Evolutionary conservation across 495 filamentous ascomycete genomes (phyloP).

Genomic region (Mycothermus thermophilus): DNA sequence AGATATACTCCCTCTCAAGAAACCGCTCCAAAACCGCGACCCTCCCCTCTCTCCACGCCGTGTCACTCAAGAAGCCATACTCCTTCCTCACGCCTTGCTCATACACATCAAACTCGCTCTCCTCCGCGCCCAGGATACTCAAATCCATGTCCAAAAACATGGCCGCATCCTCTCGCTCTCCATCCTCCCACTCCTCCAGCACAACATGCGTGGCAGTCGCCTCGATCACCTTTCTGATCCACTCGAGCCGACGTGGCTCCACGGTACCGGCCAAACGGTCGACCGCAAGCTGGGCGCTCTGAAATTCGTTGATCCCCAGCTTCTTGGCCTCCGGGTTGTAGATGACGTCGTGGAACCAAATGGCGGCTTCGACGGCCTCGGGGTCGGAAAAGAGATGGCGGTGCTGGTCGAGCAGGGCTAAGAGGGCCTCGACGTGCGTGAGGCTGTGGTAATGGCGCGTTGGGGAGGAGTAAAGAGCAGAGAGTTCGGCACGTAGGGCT

Average conservation of each 20-base stretch:
- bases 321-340: slow-evolving; percentile 4
- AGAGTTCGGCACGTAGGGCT: neutral
- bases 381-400: slow-evolving; percentile 4
- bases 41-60: slow-evolving; percentile 6
- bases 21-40: slow-evolving; percentile 7
- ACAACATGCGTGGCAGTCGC: slow-evolving; percentile 9
- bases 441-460: slow-evolving; percentile 8
- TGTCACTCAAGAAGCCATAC: slow-evolving; percentile 6
- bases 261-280: neutral
- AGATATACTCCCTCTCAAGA: slow-evolving; percentile 5
- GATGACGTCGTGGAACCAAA: slow-evolving; percentile 15
- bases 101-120: slow-evolving; percentile 7
- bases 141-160: slow-evolving; percentile 13
- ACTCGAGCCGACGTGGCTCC: neutral
- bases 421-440: slow-evolving; percentile 6
- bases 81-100: slow-evolving; percentile 9
- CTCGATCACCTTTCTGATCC: slow-evolving; percentile 7
- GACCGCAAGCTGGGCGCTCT: slow-evolving; percentile 7
- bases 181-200: neutral
- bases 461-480: neutral
- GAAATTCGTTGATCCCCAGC: slow-evolving; percentile 3
- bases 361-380: slow-evolving; percentile 10
- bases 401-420: slow-evolving; percentile 4
- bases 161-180: neutral
- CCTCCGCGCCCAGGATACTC: slow-evolving; percentile 6